Evolutionary conservation across 2,329 filamentous ascomycete genomes (phyloP), one percentile per base, ranked within the genome.

Genomic region (Colletotrichum liriopes): DNA sequence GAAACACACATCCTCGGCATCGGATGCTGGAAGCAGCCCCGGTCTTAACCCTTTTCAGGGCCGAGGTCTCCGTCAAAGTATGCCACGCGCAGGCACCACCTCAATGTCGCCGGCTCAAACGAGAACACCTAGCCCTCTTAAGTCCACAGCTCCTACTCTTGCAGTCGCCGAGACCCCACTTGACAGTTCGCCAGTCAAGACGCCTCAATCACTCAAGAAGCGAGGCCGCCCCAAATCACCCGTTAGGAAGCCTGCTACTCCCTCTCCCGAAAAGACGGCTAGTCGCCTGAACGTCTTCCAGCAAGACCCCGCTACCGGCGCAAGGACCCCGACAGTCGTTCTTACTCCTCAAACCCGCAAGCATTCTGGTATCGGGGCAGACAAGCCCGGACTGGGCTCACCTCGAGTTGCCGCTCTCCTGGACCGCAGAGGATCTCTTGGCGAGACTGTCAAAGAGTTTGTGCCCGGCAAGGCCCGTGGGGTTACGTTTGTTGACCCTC

Each of bases 321-420:
- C 85, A 43, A 86, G 87, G 23, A 92, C 91, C 1, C 92, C 93
- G 18, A 88, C 86, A 23, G 86, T 93, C 61, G 82, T 93, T 16
- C 80, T 94, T 8, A 93, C 88, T 3, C 91, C 92, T 3, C 87
- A 89, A 70, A 80, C 80, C 45, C 87, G 92, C 37, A 85, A 86
- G 55, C 88, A 92, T 20, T 93, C 92, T 18, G 92, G 93, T 0
- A 78, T 95, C 73, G 93, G 93, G 29, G 89, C 90, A 73, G 93
- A 94, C 76, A 89, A 89, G 74, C 84, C 88, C 73, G 93, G 93
- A 0, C 87, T 95, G 66, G 93, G 94, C 8, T 96, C 94, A 0
- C 94, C 93, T 6, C 90, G 90, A 64, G 89, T 96, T 65, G 87
- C 92, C 29, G 92, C 90, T 37, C 86, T 95, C 41, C 87, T 95